Base-by-base conservation (phyloP, 169 alveolate species). In the Fabrea salina region DNA sequence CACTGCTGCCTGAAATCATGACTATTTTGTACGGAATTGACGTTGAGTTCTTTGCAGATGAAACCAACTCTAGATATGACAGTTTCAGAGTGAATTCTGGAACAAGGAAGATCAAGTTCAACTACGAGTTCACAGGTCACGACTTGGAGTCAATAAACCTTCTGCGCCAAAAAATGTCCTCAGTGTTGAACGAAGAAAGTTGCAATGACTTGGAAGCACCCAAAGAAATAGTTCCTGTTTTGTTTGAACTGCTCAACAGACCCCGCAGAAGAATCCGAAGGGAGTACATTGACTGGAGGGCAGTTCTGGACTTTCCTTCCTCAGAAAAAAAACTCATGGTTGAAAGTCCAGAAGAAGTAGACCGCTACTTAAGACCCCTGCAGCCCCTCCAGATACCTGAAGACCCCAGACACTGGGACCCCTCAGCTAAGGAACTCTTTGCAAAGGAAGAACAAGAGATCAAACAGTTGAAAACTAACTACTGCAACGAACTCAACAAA, bases 1-100 rank as follows among this genome's bases (percentile, higher is more conserved):
- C 78, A 68, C n/a, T 41, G 8, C 37, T 68, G 39, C 64, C 78
- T 43, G 50, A 68, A 19, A 43, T 68, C 8, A 8, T 68, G 25
- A 11, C 61, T 11, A 25, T 68, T n/a, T n/a, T 68, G 0, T 68
- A 43, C 35, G 7, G 40, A 25, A 37, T 19, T 1, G 35, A 44
- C 7, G 19, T 22, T 30, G 61, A 47, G 30, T 68, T n/a, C 30
- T 44, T 68, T 1, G 35, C 66, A 43, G 32, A 61, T 35, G 51
- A 2, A 11, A 30, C 11, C 32, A 37, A 30, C 8, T 19, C 25
- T 8, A 2, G 78, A 22, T 68, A 68, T 43, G 41, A 43, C n/a
- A 8, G 40, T n/a, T 11, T 40, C 16, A 19, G 41, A 44, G 16
- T 68, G 25, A 11, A 7, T n/a, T 25, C 19, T 64, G 11, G n/a